Evolutionary conservation across 208 protist species (phyloP).

Genomic region (Blechomonas ayalai): DNA sequence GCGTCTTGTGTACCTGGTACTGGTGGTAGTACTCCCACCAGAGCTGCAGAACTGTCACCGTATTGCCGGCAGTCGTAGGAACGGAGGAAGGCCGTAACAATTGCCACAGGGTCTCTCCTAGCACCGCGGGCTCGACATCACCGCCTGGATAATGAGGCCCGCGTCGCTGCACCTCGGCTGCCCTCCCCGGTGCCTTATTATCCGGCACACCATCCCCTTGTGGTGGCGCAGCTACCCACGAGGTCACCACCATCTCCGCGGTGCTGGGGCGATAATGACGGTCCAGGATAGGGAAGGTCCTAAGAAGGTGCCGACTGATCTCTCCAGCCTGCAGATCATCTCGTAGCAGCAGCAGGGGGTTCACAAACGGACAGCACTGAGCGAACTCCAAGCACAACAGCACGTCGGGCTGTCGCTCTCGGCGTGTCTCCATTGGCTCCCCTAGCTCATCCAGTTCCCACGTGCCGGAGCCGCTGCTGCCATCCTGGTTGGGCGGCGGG

Average conservation of each 20-base stretch:
- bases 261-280: background rate
- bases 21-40: slow-evolving; percentile 64
- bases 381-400: slow-evolving; percentile 63
- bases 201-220: slow-evolving; percentile 4
- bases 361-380: slow-evolving; percentile 45
- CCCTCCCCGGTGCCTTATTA: background rate
- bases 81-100: slow-evolving; percentile 21
- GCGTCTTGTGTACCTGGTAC: slow-evolving; percentile 59
- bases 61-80: background rate
- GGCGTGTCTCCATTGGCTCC: slow-evolving; percentile 3
- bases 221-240: slow-evolving; percentile 4
- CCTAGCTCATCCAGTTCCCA: too few species aligned
- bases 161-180: slow-evolving; percentile 1
- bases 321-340: slow-evolving; percentile 17
- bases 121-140: slow-evolving; percentile 6
- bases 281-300: slow-evolving; percentile 9
- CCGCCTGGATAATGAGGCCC: slow-evolving; percentile 34
- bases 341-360: slow-evolving; percentile 29
- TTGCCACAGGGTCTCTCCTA: slow-evolving; percentile 28
- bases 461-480: background rate
- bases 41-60: slow-evolving; percentile 46
- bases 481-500: slow-evolving; percentile 2
- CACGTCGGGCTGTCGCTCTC: background rate
- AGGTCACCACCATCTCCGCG: slow-evolving; percentile 8
- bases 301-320: slow-evolving; percentile 33